Conservation (phyloP, 805 yeast genomes). For the Sugiyamaella mastotermitis region DNA sequence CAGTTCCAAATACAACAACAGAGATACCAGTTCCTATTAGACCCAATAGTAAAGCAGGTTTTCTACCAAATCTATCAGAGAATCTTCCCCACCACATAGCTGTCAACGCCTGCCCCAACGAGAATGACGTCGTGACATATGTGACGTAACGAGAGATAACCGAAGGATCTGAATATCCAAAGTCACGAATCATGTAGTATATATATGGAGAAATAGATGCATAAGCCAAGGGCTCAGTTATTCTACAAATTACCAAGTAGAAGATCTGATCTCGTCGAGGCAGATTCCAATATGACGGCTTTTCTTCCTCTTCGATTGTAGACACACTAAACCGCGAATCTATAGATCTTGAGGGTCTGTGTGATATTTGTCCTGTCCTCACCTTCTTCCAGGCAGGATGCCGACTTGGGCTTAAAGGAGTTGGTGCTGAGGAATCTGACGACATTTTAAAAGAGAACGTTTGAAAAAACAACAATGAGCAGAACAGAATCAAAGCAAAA, state of each 20-base stretch:
- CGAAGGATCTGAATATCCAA: constrained; percentile 31
- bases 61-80: constrained; percentile 51
- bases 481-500: too few species aligned
- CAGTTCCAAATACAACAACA: constrained; percentile 47
- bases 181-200: constrained; percentile 57
- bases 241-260: constrained; percentile 29
- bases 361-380: too few species aligned
- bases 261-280: constrained; percentile 21
- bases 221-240: constrained; percentile 59
- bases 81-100: constrained; percentile 55
- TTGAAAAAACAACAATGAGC: too few species aligned
- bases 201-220: constrained; percentile 59
- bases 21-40: constrained; percentile 47
- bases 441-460: too few species aligned
- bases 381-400: too few species aligned
- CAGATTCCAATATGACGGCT: constrained; percentile 20
- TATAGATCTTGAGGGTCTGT: too few species aligned
- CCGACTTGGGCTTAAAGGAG: too few species aligned
- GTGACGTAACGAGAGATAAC: constrained; percentile 33
- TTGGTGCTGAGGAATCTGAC: too few species aligned
- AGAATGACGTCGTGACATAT: constrained; percentile 50
- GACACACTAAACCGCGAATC: too few species aligned
- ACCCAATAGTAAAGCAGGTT: constrained; percentile 46
- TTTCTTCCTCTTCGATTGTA: constrained; percentile 3
- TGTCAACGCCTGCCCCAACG: constrained; percentile 52